Conservation (phyloP, 371 early-diverging fungal genomes). For the Rhizopus stolonifer region DNA sequence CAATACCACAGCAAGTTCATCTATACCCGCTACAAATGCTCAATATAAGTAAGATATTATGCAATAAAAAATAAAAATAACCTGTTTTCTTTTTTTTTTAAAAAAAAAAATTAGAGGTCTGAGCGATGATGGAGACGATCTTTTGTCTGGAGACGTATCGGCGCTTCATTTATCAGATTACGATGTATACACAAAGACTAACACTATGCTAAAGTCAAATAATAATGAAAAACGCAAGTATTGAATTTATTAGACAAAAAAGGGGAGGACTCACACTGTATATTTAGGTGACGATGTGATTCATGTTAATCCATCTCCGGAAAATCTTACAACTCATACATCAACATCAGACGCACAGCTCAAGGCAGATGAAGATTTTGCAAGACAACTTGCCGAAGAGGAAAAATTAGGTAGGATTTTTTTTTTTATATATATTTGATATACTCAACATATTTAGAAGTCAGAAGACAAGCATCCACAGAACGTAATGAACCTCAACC, state of each 20-base stretch:
- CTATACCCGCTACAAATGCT: constrained; percentile 46
- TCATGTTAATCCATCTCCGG: constrained; percentile 25
- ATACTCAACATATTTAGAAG: too few relatives aligned
- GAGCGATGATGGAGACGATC: constrained; percentile 46
- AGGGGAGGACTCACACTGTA: neutral
- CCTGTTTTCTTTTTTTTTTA: neutral
- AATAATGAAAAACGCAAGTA: constrained; percentile 1
- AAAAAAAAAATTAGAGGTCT: constrained; percentile 24
- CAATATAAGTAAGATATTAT: constrained; percentile 34
- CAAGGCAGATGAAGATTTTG: constrained; percentile 47
- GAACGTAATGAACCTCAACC: constrained; percentile 1
- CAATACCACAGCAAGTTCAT: constrained; percentile 7
- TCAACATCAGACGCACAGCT: constrained; percentile 38
- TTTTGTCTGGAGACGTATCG: constrained; percentile 48
- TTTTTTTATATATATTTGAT: constrained; percentile 2
- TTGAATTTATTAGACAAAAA: neutral
- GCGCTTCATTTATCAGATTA: constrained; percentile 51
- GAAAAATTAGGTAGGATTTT: constrained; percentile 16
- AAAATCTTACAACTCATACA: neutral
- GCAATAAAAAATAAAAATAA: too few relatives aligned
- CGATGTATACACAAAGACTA: constrained; percentile 47
- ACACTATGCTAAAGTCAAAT: neutral
- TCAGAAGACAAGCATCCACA: constrained; percentile 8
- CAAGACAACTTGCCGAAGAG: constrained; percentile 37
- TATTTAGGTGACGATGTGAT: constrained; percentile 19